Percentiles rank a stretch among this genome's conserved stretches.
Conservation (phyloP, 768 basidiomycete species). For the Coprinopsis marcescibilis region DNA sequence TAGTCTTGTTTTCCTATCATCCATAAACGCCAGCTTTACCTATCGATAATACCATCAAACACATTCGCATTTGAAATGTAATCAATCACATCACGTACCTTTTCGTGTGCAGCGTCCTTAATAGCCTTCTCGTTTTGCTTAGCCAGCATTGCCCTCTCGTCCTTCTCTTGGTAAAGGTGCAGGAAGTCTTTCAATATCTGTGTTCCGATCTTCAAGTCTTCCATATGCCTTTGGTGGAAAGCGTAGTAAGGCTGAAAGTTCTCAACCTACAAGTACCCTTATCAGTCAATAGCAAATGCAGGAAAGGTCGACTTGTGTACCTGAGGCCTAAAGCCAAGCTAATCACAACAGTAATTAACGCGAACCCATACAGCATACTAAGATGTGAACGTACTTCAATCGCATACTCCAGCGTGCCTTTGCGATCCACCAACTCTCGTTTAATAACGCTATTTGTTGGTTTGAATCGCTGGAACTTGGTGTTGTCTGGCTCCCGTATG, state of each 20-base stretch:
- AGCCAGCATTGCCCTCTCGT: slow-evolving; percentile 40
- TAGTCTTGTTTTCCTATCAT: slow-evolving; percentile 62
- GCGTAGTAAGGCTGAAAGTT: slow-evolving; percentile 71
- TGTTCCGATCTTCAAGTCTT: slow-evolving; percentile 57
- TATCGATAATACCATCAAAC: slow-evolving; percentile 19
- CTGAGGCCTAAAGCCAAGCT: slow-evolving; percentile 74
- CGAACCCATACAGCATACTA: background rate
- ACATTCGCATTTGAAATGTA: background rate
- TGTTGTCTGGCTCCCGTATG: slow-evolving; percentile 64
- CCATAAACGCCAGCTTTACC: slow-evolving; percentile 77
- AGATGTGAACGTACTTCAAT: slow-evolving; percentile 50
- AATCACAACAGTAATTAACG: background rate
- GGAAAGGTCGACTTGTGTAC: slow-evolving; percentile 26
- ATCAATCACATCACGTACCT: slow-evolving; percentile 29
- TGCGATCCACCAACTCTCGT: slow-evolving; percentile 58
- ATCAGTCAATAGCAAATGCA: slow-evolving; percentile 8
- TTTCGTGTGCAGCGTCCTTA: slow-evolving; percentile 45
- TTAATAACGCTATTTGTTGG: slow-evolving; percentile 66
- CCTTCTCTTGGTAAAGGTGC: slow-evolving; percentile 43
- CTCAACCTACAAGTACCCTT: slow-evolving; percentile 40
- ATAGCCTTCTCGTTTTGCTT: slow-evolving; percentile 58
- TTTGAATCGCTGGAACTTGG: slow-evolving; percentile 72
- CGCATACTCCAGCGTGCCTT: slow-evolving; percentile 77
- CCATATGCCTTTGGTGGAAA: slow-evolving; percentile 47
- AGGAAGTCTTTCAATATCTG: slow-evolving; percentile 61